Base-by-base conservation (phyloP, 345 rosid species). In the Lagerstroemia speciosa region DNA sequence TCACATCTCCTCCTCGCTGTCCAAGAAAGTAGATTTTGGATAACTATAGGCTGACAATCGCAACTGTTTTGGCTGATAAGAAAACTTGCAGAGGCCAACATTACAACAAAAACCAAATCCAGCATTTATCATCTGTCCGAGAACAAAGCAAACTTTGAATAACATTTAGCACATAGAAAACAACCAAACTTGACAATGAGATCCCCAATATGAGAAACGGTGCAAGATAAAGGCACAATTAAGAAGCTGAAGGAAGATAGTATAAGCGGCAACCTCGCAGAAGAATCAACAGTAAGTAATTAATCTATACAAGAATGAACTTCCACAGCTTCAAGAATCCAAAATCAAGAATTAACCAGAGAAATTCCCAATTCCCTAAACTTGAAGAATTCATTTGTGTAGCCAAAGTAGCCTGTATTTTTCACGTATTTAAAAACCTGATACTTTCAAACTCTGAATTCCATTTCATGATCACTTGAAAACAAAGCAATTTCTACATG, bases 1-100 rank as follows among this genome's bases (percentile, higher is more conserved):
- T 83, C 72, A 94, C 74, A 80, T 94, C 96, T 82, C 93, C 99
- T 69, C 97, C 98, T 33, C 83, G 95, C 99, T 94, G 87, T 6
- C 58, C 69, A 72, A 75, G 70, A 41, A 72, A 40, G 38, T 37
- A 22, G 40, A 17, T 48, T 48, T 17, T 22, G 55, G 24, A 17
- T 48, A 19, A 48, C 14, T 58, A 26, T 27, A 58, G 20, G 32
- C 62, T 57, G 62, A 57, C 2, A 57, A 15, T 27, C 32, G 11
- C 53, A 46, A 27, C 31, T 12, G 33, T 46, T n/a, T 15, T 7
- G 6, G 31, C 29, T 14, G 12, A 24, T 22, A 1, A 7, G 62
- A 24, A 26, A 55, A 11, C 62, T 26, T 26, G 62, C 3, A 14
- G 62, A 24, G 15, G 11, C 15, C 62, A 55, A 7, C n/a, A 10